These are phyloP conservation scores for Symbiodinium natans DNA, from an alignment of 73 alveolate genomes.

Conservation along the genomic window DNA sequence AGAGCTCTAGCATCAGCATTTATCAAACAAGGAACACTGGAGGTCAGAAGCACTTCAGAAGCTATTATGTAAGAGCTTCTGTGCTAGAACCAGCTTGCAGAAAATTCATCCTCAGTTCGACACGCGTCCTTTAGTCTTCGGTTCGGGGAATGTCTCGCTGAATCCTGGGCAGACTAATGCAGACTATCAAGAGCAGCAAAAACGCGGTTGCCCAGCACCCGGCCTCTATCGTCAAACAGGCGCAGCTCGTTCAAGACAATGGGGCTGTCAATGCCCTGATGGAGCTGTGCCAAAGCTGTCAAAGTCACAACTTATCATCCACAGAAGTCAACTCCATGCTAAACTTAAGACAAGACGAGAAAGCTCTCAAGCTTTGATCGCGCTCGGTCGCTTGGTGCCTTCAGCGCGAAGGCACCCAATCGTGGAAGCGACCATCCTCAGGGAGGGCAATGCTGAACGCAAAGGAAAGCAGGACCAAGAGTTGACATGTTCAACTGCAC, in stretches of 20 bases:
- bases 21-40: background rate
- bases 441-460: too few relatives aligned
- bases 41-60: background rate
- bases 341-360: too few relatives aligned
- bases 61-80: background rate
- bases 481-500: too few relatives aligned
- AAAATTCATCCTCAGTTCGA: constrained; percentile 31
- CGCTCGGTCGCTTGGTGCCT: too few relatives aligned
- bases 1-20: background rate
- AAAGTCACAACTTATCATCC: background rate
- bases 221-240: constrained; percentile 77
- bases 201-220: background rate
- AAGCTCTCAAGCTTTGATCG: too few relatives aligned
- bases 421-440: constrained; percentile 87
- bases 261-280: constrained; percentile 93
- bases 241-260: constrained; percentile 87
- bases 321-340: too few relatives aligned
- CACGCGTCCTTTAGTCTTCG: constrained; percentile 85
- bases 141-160: constrained; percentile 88
- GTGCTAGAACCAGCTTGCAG: background rate
- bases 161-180: constrained; percentile 24
- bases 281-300: too few relatives aligned
- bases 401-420: constrained; percentile 72
- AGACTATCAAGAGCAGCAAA: background rate
- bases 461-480: background rate